Conservation (phyloP, 805 yeast species). For the Debaryomyces tyrocola region DNA sequence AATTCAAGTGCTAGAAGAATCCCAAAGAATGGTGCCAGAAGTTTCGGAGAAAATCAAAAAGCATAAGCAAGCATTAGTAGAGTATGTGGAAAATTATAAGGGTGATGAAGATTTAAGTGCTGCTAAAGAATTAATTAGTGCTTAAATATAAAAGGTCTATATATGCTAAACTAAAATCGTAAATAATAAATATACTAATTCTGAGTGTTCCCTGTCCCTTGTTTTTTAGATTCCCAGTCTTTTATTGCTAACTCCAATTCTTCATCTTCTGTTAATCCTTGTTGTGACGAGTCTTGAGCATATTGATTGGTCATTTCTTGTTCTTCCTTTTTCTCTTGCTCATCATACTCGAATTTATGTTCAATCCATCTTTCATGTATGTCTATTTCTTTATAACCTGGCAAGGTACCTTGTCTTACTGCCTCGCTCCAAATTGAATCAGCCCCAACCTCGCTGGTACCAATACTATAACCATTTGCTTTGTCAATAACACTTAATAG, state of each 20-base stretch:
- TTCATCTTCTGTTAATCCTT: conserved; percentile 53
- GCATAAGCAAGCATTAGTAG: conserved; percentile 29
- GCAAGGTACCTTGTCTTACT: conserved; percentile 68
- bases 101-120: conserved; percentile 34
- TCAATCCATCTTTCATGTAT: conserved; percentile 96
- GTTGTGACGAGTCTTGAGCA: conserved; percentile 33
- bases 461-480: conserved; percentile 92
- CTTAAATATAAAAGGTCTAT: background rate
- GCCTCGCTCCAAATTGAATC: conserved; percentile 98
- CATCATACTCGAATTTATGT: conserved; percentile 74
- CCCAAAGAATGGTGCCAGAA: conserved; percentile 37
- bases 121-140: conserved; percentile 22
- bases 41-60: conserved; percentile 18
- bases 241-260: conserved; percentile 59
- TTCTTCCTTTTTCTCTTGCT: conserved; percentile 43
- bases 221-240: conserved; percentile 27
- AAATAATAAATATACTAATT: background rate
- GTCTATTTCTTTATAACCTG: conserved; percentile 55
- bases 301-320: conserved; percentile 37
- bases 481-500: conserved; percentile 77
- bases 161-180: background rate
- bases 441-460: conserved; percentile 93
- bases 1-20: conserved; percentile 36
- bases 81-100: conserved; percentile 33
- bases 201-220: conserved; percentile 22